Evolutionary conservation across 2,329 filamentous ascomycete genomes (phyloP).

Genomic region (Ophiostoma ips): DNA sequence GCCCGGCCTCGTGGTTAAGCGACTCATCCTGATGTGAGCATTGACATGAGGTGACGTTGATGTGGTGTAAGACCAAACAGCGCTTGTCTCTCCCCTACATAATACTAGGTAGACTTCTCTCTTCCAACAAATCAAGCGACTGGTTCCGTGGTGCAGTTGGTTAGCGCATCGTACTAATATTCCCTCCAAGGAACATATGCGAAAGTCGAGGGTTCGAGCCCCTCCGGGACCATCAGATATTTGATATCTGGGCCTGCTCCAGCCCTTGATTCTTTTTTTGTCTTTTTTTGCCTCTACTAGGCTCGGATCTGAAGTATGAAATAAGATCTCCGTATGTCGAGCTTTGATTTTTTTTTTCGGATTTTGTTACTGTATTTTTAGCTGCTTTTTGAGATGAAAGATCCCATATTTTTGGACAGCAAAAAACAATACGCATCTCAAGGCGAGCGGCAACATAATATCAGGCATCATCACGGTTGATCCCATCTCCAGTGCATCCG

Average conservation of each 20-base stretch:
- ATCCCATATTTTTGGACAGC: no score
- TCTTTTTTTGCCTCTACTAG: neutral
- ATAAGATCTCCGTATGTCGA: no score
- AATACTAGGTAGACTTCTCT: no score
- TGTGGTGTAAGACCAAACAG: no score
- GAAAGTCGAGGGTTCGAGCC: constrained; percentile 16
- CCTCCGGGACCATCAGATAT: constrained; percentile 14
- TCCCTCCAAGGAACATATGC: constrained; percentile 10
- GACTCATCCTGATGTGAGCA: no score
- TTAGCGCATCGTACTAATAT: constrained; percentile 17
- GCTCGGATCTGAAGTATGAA: neutral
- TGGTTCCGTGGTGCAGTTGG: constrained; percentile 16
- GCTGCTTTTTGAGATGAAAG: no score
- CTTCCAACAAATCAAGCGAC: constrained; percentile 7
- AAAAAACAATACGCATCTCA: no score
- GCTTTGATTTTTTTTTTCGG: neutral
- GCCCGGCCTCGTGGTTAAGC: no score
- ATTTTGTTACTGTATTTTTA: neutral
- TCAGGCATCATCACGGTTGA: no score
- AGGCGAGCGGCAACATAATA: no score
- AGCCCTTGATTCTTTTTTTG: constrained; percentile 1
- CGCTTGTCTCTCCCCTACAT: neutral
- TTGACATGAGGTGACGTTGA: no score
- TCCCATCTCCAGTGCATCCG: neutral
- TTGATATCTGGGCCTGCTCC: constrained; percentile 6